Evolutionary conservation across 2,329 filamentous ascomycete species (phyloP).

Genomic region (Chaetomium sp.): DNA sequence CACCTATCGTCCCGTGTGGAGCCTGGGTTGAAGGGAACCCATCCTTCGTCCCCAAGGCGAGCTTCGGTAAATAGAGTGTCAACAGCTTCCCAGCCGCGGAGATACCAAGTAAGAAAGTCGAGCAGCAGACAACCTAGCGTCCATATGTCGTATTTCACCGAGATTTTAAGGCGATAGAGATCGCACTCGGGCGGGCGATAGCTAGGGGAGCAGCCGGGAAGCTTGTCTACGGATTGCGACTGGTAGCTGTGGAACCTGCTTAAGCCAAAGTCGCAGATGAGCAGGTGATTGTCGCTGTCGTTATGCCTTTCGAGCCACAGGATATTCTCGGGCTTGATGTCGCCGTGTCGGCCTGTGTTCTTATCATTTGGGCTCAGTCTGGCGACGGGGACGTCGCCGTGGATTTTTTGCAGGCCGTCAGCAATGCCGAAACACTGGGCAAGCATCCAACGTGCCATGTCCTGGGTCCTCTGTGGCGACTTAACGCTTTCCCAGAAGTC

Average conservation of each 20-base stretch:
- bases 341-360: not conserved
- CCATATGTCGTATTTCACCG: constrained; percentile 7
- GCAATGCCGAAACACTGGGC: not conserved
- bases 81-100: not conserved
- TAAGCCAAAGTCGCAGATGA: not conserved
- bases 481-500: not conserved
- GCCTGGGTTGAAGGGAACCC: not conserved
- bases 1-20: not conserved
- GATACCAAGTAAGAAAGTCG: constrained; percentile 2
- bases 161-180: not conserved
- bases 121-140: not conserved
- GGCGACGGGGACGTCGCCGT: not conserved
- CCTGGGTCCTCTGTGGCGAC: not conserved
- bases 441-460: not conserved
- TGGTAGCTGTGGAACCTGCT: not conserved
- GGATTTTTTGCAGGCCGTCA: not conserved
- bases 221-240: not conserved
- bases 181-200: constrained; percentile 4
- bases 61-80: not conserved
- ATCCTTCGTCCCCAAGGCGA: not conserved
- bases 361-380: not conserved
- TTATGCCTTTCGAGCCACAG: not conserved
- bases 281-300: constrained; percentile 2
- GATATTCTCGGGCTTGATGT: constrained; percentile 2
- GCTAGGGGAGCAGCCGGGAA: not conserved